Evolutionary conservation across 306 rosid species (phyloP), one percentile per base, ranked within the genome.

Genomic region (Cicer chorassanicum): DNA sequence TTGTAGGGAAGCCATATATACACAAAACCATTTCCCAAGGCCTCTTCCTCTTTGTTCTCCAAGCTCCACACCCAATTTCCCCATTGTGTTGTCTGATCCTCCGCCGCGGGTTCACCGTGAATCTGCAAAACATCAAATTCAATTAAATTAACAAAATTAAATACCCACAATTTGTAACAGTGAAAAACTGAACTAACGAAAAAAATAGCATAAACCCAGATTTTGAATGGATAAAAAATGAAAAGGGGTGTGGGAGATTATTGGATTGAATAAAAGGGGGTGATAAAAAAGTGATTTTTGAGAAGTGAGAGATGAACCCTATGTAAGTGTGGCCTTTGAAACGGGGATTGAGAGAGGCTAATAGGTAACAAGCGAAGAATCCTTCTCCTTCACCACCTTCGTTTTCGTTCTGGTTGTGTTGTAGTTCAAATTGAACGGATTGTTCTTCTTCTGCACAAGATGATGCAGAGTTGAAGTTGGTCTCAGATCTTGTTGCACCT

Each of bases 11-110:
- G 16, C 98, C 98, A 76, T 92, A 87, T 74, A 95, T 84, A 82
- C 99, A 95, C 65, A 92, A 75, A 66, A 89, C 96, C 99, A 95
- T 95, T 77, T 95, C 99, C 98, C 99, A 95, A 14, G 99, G 98
- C 16, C 99, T 72, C 72, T 62, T 88, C 84, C 75, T 85, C 88
- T 90, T 95, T 7, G 98, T 92, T 40, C 96, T 86, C 81, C 78
- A 89, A 41, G 99, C 99, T n/a, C 99, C 98, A 65, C 91, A 59
- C 18, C 84, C 88, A 67, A 95, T 95, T 60, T 92, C 97, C 4
- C 99, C 99, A 77, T 95, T 95, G 82, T 94, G 99, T 75, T 95
- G 99, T 75, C 99, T 74, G 67, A 95, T 95, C 38, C 98, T 83
- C 16, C 98, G 93, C 39, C 90, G 83, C 1, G 98, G 99, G 21